Conservation (phyloP, 2,329 filamentous ascomycete species). For the Cladorrhinum sp. region DNA sequence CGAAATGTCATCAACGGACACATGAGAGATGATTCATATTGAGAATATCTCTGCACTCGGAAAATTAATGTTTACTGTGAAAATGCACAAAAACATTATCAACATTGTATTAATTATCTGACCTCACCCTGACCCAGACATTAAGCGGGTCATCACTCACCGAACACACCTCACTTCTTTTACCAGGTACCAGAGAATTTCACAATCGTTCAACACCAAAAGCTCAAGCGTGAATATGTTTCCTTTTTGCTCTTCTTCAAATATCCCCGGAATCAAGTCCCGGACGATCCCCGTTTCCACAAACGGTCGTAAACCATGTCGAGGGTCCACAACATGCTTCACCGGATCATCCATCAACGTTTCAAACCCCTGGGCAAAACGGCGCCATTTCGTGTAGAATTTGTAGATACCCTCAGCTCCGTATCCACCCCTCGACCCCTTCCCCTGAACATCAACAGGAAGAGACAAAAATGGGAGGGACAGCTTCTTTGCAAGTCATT, state of each 20-base stretch:
- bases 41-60: no score
- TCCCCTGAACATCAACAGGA: background rate
- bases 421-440: background rate
- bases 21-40: no score
- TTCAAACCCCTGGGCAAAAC: background rate
- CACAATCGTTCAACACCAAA: background rate
- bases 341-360: background rate
- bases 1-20: no score
- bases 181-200: background rate
- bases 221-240: background rate
- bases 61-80: no score
- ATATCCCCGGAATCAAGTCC: background rate
- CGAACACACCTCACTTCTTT: no score
- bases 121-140: no score
- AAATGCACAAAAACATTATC: no score
- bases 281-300: background rate
- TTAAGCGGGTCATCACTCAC: no score
- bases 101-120: no score
- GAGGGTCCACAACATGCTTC: background rate
- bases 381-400: background rate
- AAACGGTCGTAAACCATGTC: no score
- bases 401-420: background rate
- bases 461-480: background rate
- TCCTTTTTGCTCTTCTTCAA: background rate
- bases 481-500: background rate